phyloP scores from a whole-genome alignment of 495 filamentous ascomycete species.

The Tuber umbilicatum region DNA sequence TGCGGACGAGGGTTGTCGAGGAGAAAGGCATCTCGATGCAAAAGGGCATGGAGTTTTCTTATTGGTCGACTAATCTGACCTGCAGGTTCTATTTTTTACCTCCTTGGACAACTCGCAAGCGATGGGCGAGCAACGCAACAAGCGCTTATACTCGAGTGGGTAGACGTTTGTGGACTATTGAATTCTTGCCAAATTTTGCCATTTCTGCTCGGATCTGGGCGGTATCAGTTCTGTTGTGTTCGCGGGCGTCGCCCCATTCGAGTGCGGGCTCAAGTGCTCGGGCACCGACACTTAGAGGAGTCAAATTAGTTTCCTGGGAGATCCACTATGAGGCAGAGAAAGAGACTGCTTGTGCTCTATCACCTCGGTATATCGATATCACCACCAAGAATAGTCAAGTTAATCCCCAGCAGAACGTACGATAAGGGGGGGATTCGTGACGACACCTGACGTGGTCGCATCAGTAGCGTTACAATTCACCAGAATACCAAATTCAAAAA shows the following conservation, averaged over 20 bases:
- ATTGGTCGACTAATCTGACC: background rate
- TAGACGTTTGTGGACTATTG: too few species aligned
- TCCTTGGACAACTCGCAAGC: background rate
- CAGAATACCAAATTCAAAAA: background rate
- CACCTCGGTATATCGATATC: background rate
- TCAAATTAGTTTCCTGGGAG: background rate
- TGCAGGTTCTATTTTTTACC: background rate
- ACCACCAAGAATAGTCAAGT: background rate
- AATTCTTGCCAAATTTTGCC: too few species aligned
- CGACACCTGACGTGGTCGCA: background rate
- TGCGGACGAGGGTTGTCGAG: background rate
- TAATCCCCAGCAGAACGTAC: background rate
- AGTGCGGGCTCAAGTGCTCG: too few species aligned
- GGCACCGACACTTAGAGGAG: background rate
- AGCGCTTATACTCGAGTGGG: background rate
- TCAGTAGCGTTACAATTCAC: background rate
- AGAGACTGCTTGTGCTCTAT: background rate
- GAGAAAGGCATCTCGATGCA: background rate
- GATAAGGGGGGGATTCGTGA: background rate
- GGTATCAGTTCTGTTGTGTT: too few species aligned
- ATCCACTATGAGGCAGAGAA: background rate
- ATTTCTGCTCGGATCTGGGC: too few species aligned
- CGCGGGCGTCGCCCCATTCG: too few species aligned
- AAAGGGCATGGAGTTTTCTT: background rate
- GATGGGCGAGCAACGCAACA: background rate